phyloP scores from a whole-genome alignment of 1,139 yeast species.

The Suhomyces panamericanus region DNA sequence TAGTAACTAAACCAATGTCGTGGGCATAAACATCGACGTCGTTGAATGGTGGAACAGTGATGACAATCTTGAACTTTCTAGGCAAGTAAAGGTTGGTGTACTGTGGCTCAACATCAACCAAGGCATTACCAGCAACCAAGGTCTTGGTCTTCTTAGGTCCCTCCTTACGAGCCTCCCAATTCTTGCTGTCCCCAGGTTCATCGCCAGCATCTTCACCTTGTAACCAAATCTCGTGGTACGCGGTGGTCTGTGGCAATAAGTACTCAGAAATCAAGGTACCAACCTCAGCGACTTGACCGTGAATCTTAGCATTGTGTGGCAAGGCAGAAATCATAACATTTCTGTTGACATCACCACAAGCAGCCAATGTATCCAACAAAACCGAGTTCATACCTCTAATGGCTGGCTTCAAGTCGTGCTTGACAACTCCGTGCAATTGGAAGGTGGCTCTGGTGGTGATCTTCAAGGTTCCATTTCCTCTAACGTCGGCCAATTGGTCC shows the following conservation, averaged over 20 bases:
- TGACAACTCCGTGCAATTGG: constrained; percentile 94
- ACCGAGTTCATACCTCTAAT: constrained; percentile 92
- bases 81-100: constrained; percentile 90
- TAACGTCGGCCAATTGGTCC: constrained; percentile 76
- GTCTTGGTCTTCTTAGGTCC: constrained; percentile 82
- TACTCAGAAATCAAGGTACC: constrained; percentile 75
- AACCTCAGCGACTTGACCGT: constrained; percentile 64
- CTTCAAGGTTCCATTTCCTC: constrained; percentile 93
- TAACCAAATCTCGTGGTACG: constrained; percentile 96
- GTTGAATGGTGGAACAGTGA: constrained; percentile 94
- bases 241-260: constrained; percentile 87
- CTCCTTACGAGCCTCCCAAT: constrained; percentile 70
- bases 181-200: constrained; percentile 61
- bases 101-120: constrained; percentile 82
- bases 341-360: constrained; percentile 98
- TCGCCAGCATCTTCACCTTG: constrained; percentile 82
- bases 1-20: constrained; percentile 90
- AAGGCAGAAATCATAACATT: constrained; percentile 90
- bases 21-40: constrained; percentile 97
- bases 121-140: constrained; percentile 83
- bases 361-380: constrained; percentile 91
- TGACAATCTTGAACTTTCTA: constrained; percentile 92
- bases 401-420: constrained; percentile 84
- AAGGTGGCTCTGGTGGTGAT: constrained; percentile 96
- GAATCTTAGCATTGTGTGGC: constrained; percentile 82